Evolutionary conservation across 2,329 filamentous ascomycete species (phyloP), one percentile per base, ranked within the genome.

Genomic region (Coleophoma cylindrospora): DNA sequence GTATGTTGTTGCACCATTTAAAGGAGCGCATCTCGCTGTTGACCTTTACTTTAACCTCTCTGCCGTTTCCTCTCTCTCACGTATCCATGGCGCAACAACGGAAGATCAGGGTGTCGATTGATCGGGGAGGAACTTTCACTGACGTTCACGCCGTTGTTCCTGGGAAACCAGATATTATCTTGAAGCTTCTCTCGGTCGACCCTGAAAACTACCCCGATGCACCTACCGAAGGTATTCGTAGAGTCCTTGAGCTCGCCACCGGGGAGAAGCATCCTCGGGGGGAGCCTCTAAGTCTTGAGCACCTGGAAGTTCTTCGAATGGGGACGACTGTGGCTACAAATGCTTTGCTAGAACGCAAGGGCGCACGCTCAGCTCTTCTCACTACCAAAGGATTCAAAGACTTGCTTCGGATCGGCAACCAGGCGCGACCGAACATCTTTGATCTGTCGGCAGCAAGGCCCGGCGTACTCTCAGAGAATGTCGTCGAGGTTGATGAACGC

Each of bases 291-390:
- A 81, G 86, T 64, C 85, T 81, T 2, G 77, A 76, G 32, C 32
- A 46, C 27, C 34, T 84, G 64, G 83, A 84, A 62, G 84, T 80
- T 49, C 88, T 88, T 61, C 77, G 86, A 10, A 89, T 89, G 78
- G 86, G 86, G 13, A 90, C 86, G 1, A 89, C 86, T 0, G 83
- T 89, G 6, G 86, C 85, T 1, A 89, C 86, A 0, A 90, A 89
- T 67, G 85, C 86, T 0, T 67, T 90, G n/a, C 68, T 90, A 1
- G 84, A 89, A 60, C 69, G 84, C 19, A 89, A 89, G 62, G 86
- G 86, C n/a, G 84, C 87, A 62, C 76, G 74, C 49, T 86, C 86
- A 59, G 86, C 83, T 2, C 77, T 90, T 63, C 73, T 88, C 4
- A 82, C 87, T 2, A 89, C 84, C 0, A 84, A 83, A 57, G 85